Base-by-base conservation (phyloP, 305 asterid genomes). In the Fraxinus sp. region DNA sequence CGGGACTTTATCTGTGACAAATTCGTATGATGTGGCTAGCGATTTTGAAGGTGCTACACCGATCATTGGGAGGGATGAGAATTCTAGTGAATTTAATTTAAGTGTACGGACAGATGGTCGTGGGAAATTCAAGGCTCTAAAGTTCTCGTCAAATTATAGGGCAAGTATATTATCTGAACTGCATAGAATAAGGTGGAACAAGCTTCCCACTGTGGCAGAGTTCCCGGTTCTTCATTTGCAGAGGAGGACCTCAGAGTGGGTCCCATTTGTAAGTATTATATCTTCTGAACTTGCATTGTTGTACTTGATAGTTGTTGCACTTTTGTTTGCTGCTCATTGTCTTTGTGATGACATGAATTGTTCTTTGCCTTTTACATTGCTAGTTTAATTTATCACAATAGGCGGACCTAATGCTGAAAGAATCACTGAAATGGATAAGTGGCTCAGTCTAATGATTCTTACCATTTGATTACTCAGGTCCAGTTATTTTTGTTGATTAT, bases 21-120 rank as follows among this genome's bases (percentile, higher is more conserved):
- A 96, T 90, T 89, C 98, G 7, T 96, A 96, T 5, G 97, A 96
- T 66, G 97, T 93, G 33, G 93, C 89, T 62, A 89, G 87, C 64
- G 98, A 96, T 88, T 94, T 87, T 74, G 99, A 96, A 83, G 96
- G 96, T 32, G 98, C 99, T 30, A 70, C 88, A 11, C 98, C 99
- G 5, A 92, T 96, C 80, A 84, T 89, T 81, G 98, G 98, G 80
- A 91, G 94, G 88, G 99, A 92, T 82, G 98, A 94, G 36, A 87
- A 74, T 83, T 85, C 97, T 2, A 88, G 77, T 75, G 99, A 96
- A 96, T 96, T 96, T 79, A 93, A 88, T 84, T 30, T 96, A 11
- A 94, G 95, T 80, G 94, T 92, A 83, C 88, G 99, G 88, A 92
- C 98, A 8, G 99, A 96, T 85, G 98, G 99, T 72, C 92, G 94